Evolutionary conservation across 495 filamentous ascomycete genomes (phyloP).

Genomic region (Cercophora samala): DNA sequence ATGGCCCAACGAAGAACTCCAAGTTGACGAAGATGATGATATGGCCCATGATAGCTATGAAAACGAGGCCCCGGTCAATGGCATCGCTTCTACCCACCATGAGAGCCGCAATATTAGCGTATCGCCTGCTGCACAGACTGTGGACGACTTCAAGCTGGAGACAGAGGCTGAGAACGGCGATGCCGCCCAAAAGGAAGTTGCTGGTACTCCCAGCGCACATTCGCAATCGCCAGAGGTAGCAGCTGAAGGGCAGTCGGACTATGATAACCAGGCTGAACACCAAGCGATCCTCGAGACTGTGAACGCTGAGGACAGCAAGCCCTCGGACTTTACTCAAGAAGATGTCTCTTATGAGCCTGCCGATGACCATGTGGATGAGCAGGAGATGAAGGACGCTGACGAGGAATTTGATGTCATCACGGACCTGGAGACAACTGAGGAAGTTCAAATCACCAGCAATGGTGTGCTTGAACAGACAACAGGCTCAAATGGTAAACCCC

Average conservation of each 20-base stretch:
- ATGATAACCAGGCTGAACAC: background rate
- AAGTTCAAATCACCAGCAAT: background rate
- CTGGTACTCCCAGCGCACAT: background rate
- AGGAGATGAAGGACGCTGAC: background rate
- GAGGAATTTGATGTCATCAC: background rate
- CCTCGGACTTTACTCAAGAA: background rate
- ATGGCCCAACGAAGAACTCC: background rate
- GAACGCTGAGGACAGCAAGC: background rate
- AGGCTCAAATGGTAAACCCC: constrained; percentile 29
- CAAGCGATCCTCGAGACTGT: background rate
- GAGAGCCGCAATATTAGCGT: background rate
- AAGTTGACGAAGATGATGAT: background rate
- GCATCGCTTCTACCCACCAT: constrained; percentile 9
- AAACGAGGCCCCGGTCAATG: background rate
- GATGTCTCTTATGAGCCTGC: background rate
- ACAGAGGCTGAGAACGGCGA: background rate
- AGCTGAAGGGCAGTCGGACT: background rate
- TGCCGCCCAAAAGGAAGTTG: background rate
- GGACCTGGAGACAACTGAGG: constrained; percentile 8
- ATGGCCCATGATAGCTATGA: background rate
- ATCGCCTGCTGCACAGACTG: background rate
- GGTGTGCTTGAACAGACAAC: constrained; percentile 11
- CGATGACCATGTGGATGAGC: constrained; percentile 4
- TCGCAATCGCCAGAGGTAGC: background rate
- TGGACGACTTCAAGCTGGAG: no score